These are phyloP conservation scores for Mycogone perniciosa DNA, from an alignment of 2,329 filamentous ascomycete species.

Conservation along the genomic window DNA sequence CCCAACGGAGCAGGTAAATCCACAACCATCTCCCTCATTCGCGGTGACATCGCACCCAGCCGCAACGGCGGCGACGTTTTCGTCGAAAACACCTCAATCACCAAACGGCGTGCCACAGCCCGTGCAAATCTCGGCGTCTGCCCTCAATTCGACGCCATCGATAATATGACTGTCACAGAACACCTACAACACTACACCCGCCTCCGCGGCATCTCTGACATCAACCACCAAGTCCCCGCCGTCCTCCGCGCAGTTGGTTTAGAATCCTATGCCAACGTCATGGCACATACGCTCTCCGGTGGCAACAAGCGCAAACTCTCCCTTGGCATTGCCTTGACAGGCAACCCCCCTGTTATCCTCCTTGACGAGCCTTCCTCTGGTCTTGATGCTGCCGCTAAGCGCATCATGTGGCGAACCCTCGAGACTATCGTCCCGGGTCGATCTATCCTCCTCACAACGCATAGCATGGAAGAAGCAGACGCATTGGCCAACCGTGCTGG, in stretches of 20 bases:
- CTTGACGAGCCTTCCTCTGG: constrained; percentile 69
- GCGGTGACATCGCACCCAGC: constrained; percentile 63
- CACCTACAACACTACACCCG: constrained; percentile 68
- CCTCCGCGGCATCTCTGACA: constrained; percentile 58
- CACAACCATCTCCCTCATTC: constrained; percentile 64
- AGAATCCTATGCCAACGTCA: constrained; percentile 51
- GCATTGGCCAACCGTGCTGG: constrained; percentile 58
- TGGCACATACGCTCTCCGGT: constrained; percentile 63
- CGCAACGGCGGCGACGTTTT: constrained; percentile 53
- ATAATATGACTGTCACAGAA: constrained; percentile 66
- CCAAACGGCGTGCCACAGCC: constrained; percentile 55
- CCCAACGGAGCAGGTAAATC: constrained; percentile 74
- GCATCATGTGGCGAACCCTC: constrained; percentile 70
- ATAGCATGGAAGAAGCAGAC: constrained; percentile 77
- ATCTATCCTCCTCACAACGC: constrained; percentile 66
- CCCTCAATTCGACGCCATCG: constrained; percentile 67
- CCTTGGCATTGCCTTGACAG: constrained; percentile 68
- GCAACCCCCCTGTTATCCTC: constrained; percentile 65
- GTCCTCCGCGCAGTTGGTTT: constrained; percentile 63
- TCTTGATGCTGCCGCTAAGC: constrained; percentile 68
- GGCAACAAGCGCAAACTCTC: constrained; percentile 73
- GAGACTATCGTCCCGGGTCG: constrained; percentile 58
- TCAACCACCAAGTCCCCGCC: constrained; percentile 55
- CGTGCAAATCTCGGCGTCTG: constrained; percentile 63
- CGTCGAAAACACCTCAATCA: constrained; percentile 60